Evolutionary conservation across 345 rosid species (phyloP).

Genomic region (Odontarrhena argentea): DNA sequence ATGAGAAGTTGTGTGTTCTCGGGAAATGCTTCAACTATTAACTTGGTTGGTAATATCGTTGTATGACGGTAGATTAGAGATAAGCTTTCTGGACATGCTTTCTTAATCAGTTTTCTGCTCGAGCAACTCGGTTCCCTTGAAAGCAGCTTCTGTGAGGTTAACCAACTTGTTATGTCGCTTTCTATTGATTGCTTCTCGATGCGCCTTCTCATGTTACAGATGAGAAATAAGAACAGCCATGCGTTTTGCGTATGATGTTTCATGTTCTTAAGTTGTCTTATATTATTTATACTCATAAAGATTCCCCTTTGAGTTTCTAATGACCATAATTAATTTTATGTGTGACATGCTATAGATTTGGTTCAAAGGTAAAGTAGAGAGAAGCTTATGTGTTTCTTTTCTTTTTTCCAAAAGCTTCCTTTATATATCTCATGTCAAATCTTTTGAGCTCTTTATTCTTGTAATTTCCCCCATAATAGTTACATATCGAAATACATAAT

Average conservation of each 20-base stretch:
- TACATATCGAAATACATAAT: background rate
- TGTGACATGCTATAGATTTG: too few relatives aligned
- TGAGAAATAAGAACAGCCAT: too few relatives aligned
- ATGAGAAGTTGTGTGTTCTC: background rate
- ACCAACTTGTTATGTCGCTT: background rate
- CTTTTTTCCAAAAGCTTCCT: too few relatives aligned
- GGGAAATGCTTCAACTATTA: background rate
- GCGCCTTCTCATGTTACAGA: background rate
- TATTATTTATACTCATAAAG: too few relatives aligned
- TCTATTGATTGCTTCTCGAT: background rate
- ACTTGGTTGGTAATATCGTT: background rate
- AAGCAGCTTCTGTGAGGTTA: background rate
- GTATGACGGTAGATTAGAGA: background rate
- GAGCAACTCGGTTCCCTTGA: background rate
- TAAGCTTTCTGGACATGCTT: constrained; percentile 7
- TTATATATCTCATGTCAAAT: too few relatives aligned
- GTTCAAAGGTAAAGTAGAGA: too few relatives aligned
- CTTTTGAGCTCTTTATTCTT: background rate
- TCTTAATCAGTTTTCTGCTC: background rate
- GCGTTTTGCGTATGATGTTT: too few relatives aligned
- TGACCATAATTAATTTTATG: too few relatives aligned
- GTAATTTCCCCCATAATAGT: background rate
- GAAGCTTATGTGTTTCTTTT: too few relatives aligned
- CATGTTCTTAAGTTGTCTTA: too few relatives aligned
- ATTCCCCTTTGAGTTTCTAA: too few relatives aligned